These are phyloP conservation scores for Alternaria conjuncta DNA, from an alignment of 2,329 filamentous ascomycete genomes.

Conservation along the genomic window DNA sequence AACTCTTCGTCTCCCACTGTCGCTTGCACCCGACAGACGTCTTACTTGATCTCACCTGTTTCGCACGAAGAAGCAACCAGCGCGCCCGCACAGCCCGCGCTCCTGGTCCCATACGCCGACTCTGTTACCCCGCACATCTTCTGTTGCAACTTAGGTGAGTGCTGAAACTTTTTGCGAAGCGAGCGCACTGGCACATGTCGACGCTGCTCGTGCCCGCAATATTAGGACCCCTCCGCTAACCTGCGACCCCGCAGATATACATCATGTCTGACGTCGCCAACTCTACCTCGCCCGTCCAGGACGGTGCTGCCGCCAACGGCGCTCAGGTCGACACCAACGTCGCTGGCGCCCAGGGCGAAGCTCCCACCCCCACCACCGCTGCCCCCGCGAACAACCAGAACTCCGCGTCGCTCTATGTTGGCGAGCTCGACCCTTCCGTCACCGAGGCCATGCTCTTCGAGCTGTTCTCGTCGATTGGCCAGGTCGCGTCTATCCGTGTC, in stretches of 20 bases:
- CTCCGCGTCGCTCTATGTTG: constrained; percentile 97
- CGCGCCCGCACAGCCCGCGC: constrained; percentile 28
- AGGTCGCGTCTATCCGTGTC: constrained; percentile 98
- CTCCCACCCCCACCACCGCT: constrained; percentile 73
- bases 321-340: constrained; percentile 76
- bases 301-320: constrained; percentile 73
- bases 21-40: constrained; percentile 38
- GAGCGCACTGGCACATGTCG: constrained; percentile 38
- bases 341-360: constrained; percentile 67
- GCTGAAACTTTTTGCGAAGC: constrained; percentile 37
- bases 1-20: constrained; percentile 36
- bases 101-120: constrained; percentile 22
- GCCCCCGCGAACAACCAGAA: constrained; percentile 78
- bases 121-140: constrained; percentile 26
- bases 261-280: constrained; percentile 55
- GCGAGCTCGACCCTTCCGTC: constrained; percentile 95
- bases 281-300: constrained; percentile 63
- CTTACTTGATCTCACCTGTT: constrained; percentile 25
- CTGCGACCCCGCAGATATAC: constrained; percentile 25
- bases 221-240: constrained; percentile 30
- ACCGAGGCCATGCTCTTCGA: constrained; percentile 99
- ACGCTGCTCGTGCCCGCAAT: constrained; percentile 40
- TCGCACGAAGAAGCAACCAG: constrained; percentile 27
- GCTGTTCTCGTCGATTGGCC: constrained; percentile 98
- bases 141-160: constrained; percentile 38